Percentiles rank a stretch among this genome's conserved stretches.
Conservation (phyloP, 176 grass and related monocot species). For the Rhynchospora tenuis region DNA sequence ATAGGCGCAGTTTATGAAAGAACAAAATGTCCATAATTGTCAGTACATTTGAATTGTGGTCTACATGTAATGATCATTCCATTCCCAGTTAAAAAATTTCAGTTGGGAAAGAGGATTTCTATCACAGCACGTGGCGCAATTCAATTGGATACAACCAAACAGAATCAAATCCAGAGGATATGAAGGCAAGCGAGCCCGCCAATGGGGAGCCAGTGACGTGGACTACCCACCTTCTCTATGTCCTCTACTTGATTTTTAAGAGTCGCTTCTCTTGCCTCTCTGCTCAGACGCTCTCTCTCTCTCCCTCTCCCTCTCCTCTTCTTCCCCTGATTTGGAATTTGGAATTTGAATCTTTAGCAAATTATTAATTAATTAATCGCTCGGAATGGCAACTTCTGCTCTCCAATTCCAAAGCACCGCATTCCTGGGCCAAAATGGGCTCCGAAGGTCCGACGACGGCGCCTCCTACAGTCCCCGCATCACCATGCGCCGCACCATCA, state of each 20-base stretch:
- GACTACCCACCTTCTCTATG: not conserved
- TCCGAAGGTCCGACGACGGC: not conserved
- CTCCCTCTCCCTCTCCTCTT: not conserved
- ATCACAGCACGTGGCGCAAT: not conserved
- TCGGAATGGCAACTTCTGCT: constrained; percentile 19
- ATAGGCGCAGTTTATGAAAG: not conserved
- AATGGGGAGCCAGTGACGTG: constrained; percentile 18
- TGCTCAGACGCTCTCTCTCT: not conserved
- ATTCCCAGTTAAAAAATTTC: too few species aligned
- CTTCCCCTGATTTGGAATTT: too few species aligned
- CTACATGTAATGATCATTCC: too few species aligned
- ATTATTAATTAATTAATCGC: not conserved
- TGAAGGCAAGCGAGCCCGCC: not conserved
- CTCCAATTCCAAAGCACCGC: constrained; percentile 4
- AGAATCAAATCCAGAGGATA: constrained; percentile 19
- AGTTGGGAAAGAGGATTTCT: not conserved
- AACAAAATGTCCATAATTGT: not conserved
- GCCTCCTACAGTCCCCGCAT: not conserved
- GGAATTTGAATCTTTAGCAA: too few species aligned
- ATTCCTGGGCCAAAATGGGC: not conserved
- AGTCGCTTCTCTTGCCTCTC: not conserved
- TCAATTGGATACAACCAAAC: not conserved
- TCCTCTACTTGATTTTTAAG: not conserved
- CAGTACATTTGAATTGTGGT: not conserved
- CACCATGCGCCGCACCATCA: constrained; percentile 24